Evolutionary conservation across 2,329 filamentous ascomycete genomes (phyloP), one percentile per base, ranked within the genome.

Genomic region (Shiraia sp.): DNA sequence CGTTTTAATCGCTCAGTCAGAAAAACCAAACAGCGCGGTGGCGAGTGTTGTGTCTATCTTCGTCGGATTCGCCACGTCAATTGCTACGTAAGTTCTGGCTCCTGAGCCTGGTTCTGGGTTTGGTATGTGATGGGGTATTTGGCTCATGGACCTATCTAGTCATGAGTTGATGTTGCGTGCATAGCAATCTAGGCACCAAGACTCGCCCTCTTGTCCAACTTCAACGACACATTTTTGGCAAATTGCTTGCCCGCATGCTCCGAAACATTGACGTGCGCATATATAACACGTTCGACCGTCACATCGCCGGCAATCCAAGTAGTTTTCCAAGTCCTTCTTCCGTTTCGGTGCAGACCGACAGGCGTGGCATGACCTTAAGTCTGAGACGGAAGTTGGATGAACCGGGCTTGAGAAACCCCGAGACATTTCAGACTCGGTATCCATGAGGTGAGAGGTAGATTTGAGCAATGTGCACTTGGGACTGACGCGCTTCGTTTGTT

Each of bases 221-320:
- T 88, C 85, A 3, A 87, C 77, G 60, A 84, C 87, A 66, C 85
- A 88, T 13, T 77, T 75, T 58, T 84, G 86, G 61, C 85, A 88
- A 2, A 87, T 72, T 53, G 80, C 76, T 24, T 74, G 69, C 7
- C 73, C 70, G 27, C 70, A 70, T 12, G 45, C 55, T 2, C 79
- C 79, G 10, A 77, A 70, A 53, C 85, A 88, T 51, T 81, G 72
- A 17, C 85, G 72, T 31, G 86, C 79, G 61, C 85, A 88, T n/a
- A 88, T 75, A 57, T 79, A 87, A 61, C 85, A 88, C 0, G 84
- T 80, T 29, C 83, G 75, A 48, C 79, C 72, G 8, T 75, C 73
- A 59, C 85, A 88, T 10, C 79, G 76, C 51, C 79, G 71, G 62
- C 85, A 88, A 55, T 82, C 75, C 32, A 82, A 78, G 59, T 82